Percentiles rank a stretch among this genome's conserved stretches.
Conservation (phyloP, 1,284 basidiomycete genomes). For the Trichosporon asahii region DNA sequence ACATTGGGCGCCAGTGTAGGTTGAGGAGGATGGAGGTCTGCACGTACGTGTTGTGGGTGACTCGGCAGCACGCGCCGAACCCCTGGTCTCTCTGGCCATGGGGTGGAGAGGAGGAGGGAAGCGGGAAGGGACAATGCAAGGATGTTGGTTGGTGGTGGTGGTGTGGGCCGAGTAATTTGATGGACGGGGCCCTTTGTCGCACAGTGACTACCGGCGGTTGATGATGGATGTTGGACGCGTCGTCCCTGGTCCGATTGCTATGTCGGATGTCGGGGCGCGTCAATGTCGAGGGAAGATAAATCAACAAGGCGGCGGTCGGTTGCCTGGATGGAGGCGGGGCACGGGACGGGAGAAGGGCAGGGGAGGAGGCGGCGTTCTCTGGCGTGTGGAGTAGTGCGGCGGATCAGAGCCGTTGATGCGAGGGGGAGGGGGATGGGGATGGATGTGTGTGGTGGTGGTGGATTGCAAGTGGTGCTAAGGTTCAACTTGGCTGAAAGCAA, state of each 20-base stretch:
- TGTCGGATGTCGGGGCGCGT: slow-evolving; percentile 5
- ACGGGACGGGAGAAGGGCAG: neutral
- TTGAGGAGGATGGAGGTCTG: neutral
- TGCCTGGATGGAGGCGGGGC: slow-evolving; percentile 2
- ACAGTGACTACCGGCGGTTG: neutral
- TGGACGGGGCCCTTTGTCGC: neutral
- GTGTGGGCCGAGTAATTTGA: neutral
- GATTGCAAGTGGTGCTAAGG: neutral
- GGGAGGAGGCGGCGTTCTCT: neutral
- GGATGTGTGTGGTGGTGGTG: neutral
- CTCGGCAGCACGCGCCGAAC: slow-evolving; percentile 17
- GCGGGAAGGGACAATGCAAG: neutral
- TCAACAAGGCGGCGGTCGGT: neutral
- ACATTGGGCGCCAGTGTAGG: neutral
- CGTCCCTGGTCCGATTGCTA: slow-evolving; percentile 7
- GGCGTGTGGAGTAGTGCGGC: neutral
- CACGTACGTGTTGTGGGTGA: slow-evolving; percentile 8
- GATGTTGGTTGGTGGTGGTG: slow-evolving; percentile 8
- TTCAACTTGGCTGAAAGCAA: neutral
- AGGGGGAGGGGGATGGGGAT: neutral
- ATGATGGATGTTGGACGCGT: slow-evolving; percentile 1
- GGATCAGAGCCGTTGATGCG: neutral
- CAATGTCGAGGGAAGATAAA: neutral
- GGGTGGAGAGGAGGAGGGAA: slow-evolving; percentile 4
- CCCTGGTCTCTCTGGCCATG: slow-evolving; percentile 22